Conservation (phyloP, 2,329 filamentous ascomycete genomes). For the Penicillium sp. region DNA sequence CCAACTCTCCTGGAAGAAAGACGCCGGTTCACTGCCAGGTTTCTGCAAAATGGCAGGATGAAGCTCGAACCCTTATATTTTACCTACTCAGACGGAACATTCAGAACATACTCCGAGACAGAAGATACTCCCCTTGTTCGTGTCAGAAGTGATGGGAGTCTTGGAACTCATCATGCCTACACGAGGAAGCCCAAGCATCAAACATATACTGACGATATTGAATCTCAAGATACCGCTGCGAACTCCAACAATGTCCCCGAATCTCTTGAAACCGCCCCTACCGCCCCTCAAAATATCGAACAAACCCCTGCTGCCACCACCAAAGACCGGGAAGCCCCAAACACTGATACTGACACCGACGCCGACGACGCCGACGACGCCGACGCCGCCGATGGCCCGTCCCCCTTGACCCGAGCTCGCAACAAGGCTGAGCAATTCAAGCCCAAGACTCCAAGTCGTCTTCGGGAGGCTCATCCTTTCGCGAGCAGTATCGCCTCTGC, state of each 20-base stretch:
- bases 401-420: constrained; percentile 35
- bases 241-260: neutral
- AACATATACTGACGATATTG: neutral
- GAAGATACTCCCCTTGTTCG: no score
- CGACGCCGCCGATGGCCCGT: constrained; percentile 17
- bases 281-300: neutral
- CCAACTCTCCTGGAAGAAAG: no score
- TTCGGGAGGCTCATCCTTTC: constrained; percentile 37
- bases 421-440: constrained; percentile 43
- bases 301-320: neutral
- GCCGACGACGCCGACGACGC: constrained; percentile 18
- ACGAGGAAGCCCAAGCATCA: neutral
- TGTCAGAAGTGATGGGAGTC: no score
- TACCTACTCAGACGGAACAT: no score
- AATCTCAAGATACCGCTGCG: neutral
- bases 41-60: no score
- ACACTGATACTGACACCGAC: constrained; percentile 15
- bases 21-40: no score
- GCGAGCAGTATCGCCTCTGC: constrained; percentile 22
- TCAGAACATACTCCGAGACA: no score
- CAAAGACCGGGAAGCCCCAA: neutral
- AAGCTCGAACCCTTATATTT: no score
- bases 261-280: neutral
- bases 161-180: no score
- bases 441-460: constrained; percentile 43